Evolutionary conservation across 495 filamentous ascomycete genomes (phyloP).

Genomic region (Mytilinidion resinicola): DNA sequence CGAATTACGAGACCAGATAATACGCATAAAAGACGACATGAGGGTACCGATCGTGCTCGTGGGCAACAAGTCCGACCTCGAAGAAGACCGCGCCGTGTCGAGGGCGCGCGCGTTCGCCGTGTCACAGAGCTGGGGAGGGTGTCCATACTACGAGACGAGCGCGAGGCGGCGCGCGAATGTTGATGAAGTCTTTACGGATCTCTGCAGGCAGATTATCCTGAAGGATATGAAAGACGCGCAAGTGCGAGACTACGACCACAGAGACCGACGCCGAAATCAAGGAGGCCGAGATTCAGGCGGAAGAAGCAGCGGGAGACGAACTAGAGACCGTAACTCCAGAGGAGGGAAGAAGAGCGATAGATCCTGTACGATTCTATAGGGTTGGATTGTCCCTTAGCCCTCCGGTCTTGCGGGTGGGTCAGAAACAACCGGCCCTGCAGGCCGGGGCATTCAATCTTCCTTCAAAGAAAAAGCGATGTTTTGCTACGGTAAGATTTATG

Average conservation of each 20-base stretch:
- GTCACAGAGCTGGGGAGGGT: slow-evolving; percentile 80
- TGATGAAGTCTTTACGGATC: slow-evolving; percentile 89
- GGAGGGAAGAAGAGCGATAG: background rate
- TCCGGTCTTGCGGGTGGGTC: background rate
- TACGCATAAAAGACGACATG: slow-evolving; percentile 92
- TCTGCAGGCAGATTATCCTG: slow-evolving; percentile 85
- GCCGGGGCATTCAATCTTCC: background rate
- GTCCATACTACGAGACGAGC: slow-evolving; percentile 92
- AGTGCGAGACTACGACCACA: background rate
- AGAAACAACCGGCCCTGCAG: background rate
- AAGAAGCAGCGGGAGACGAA: background rate
- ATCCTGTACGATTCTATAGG: slow-evolving; percentile 3
- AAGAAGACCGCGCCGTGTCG: slow-evolving; percentile 81
- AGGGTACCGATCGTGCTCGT: slow-evolving; percentile 91
- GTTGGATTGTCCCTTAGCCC: background rate
- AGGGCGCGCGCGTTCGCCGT: slow-evolving; percentile 78
- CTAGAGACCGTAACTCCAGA: too few relatives aligned
- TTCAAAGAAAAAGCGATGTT: background rate
- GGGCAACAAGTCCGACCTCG: slow-evolving; percentile 94
- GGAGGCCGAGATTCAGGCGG: background rate
- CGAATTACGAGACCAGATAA: slow-evolving; percentile 89
- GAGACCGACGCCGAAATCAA: background rate
- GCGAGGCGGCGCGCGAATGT: slow-evolving; percentile 83
- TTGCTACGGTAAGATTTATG: background rate
- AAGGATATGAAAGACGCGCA: slow-evolving; percentile 48